These are phyloP conservation scores for Penicillium thymicola DNA, from an alignment of 2,329 filamentous ascomycete genomes.

Conservation along the genomic window DNA sequence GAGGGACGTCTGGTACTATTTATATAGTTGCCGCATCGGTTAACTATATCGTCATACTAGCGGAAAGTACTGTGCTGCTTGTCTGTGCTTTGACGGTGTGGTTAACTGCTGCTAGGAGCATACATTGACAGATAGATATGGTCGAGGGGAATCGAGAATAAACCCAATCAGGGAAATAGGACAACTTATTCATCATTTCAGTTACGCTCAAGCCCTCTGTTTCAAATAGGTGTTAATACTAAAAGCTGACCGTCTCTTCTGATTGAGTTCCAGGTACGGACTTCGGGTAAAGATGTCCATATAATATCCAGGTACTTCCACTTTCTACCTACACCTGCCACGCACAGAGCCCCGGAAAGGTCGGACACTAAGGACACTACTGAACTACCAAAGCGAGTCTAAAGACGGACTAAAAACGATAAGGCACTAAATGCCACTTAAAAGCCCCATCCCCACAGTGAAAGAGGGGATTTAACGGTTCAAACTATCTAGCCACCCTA, in stretches of 20 bases:
- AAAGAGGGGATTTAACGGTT: background rate
- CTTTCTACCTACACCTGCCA: background rate
- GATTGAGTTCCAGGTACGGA: background rate
- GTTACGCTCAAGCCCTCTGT: background rate
- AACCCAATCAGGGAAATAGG: slow-evolving; percentile 2
- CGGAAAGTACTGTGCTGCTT: background rate
- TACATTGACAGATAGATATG: background rate
- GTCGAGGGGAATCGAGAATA: background rate
- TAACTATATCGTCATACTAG: background rate
- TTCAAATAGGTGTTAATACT: background rate
- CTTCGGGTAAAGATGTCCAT: background rate
- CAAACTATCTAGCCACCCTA: background rate
- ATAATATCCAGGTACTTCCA: background rate
- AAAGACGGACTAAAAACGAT: background rate
- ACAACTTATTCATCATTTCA: background rate
- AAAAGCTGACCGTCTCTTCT: background rate
- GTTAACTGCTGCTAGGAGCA: background rate
- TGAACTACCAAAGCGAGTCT: background rate
- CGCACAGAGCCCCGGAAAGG: background rate
- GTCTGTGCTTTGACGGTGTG: background rate
- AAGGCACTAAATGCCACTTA: background rate
- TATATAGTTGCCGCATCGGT: background rate
- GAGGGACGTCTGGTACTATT: background rate
- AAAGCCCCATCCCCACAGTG: background rate
- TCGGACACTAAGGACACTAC: background rate